Percentiles rank a stretch among this genome's conserved stretches.
These are phyloP conservation scores for Corylus avellana DNA, from an alignment of 306 rosid species.

Conservation along the genomic window DNA sequence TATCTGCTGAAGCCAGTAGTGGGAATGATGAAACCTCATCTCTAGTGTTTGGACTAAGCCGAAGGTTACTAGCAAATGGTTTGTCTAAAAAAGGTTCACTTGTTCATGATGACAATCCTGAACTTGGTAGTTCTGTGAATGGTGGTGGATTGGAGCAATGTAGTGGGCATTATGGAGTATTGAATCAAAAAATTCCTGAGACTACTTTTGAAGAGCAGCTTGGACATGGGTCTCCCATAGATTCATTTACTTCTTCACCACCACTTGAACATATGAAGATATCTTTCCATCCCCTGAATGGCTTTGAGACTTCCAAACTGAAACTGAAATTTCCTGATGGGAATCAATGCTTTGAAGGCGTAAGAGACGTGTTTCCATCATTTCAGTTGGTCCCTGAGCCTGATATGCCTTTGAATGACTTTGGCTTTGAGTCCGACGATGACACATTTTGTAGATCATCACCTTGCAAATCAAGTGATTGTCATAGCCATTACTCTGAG, in stretches of 20 bases:
- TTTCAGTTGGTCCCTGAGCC: constrained; percentile 84
- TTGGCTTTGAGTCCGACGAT: constrained; percentile 68
- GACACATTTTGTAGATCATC: constrained; percentile 97
- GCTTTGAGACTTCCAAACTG: constrained; percentile 67
- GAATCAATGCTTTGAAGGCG: constrained; percentile 55
- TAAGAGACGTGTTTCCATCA: constrained; percentile 69
- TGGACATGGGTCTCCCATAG: constrained; percentile 44
- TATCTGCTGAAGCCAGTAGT: constrained; percentile 34
- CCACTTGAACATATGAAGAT: constrained; percentile 94
- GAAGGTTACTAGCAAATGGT: constrained; percentile 68
- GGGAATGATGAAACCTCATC: constrained; percentile 54
- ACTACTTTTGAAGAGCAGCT: constrained; percentile 44
- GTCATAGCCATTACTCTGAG: constrained; percentile 66
- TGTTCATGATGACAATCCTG: constrained; percentile 43
- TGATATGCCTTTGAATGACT: constrained; percentile 58
- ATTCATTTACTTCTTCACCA: constrained; percentile 81
- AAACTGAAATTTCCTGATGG: constrained; percentile 78
- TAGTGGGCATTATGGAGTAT: constrained; percentile 33
- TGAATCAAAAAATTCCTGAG: constrained; percentile 37
- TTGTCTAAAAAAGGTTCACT: constrained; percentile 56
- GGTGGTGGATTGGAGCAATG: constrained; percentile 49
- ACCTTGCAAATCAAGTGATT: constrained; percentile 70
- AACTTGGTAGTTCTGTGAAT: constrained; percentile 42
- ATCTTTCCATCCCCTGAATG: constrained; percentile 74
- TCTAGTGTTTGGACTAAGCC: constrained; percentile 69